phyloP scores from a whole-genome alignment of 202 grass and related monocot genomes.

The Thinopyrum obtusiflorum region DNA sequence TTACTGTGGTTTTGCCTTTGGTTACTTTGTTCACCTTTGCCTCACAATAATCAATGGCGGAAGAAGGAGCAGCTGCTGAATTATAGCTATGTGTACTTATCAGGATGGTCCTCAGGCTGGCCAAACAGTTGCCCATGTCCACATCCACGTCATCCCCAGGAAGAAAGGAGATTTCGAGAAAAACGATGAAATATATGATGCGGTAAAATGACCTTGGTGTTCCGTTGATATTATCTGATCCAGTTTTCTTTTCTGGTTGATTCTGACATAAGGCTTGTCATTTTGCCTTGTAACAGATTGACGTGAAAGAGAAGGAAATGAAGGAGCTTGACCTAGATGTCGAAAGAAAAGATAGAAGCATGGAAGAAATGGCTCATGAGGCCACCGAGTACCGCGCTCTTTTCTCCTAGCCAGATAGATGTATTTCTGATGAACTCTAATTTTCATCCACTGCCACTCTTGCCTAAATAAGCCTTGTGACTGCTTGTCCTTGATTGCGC shows the following conservation, averaged over 20 bases:
- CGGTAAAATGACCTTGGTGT: slow-evolving; percentile 37
- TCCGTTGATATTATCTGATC: slow-evolving; percentile 9
- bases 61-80: slow-evolving; percentile 26
- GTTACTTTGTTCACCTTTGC: background rate
- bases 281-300: slow-evolving; percentile 45
- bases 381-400: slow-evolving; percentile 61
- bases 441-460: background rate
- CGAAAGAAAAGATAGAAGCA: slow-evolving; percentile 68
- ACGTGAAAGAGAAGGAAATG: slow-evolving; percentile 70
- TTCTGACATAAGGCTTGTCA: background rate
- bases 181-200: slow-evolving; percentile 93
- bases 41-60: background rate
- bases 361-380: slow-evolving; percentile 72
- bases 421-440: background rate
- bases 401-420: slow-evolving; percentile 43
- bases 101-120: slow-evolving; percentile 92
- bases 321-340: slow-evolving; percentile 83
- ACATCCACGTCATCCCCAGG: slow-evolving; percentile 86
- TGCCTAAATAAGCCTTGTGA: background rate
- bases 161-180: slow-evolving; percentile 84
- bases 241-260: background rate
- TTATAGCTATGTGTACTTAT: background rate
- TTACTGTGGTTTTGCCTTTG: background rate
- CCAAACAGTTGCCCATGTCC: slow-evolving; percentile 92
- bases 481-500: background rate